Conservation (phyloP, 345 rosid species). For the Citrus reticulata region DNA sequence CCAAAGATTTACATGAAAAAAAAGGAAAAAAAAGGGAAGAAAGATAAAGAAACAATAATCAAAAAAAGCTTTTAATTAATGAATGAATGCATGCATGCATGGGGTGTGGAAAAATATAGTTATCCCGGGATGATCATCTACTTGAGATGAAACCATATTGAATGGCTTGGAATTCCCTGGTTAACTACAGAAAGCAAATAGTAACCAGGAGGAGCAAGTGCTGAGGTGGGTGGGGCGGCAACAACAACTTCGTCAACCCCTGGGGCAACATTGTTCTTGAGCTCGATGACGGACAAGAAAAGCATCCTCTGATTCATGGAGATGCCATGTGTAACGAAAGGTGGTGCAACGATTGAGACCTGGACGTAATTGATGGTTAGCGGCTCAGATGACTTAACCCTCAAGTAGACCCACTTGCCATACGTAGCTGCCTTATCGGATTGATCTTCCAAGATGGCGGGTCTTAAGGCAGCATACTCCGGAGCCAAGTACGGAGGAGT, state of each 20-base stretch:
- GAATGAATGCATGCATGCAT: no score
- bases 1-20: no score
- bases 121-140: constrained; percentile 4
- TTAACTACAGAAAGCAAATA: constrained; percentile 45
- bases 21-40: no score
- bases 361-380: constrained; percentile 9
- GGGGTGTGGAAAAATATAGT: no score
- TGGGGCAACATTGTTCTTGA: background rate
- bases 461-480: constrained; percentile 17
- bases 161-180: constrained; percentile 46
- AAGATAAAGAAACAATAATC: no score
- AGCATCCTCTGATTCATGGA: constrained; percentile 71
- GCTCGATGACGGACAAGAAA: constrained; percentile 21
- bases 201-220: constrained; percentile 62
- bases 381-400: constrained; percentile 4
- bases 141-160: constrained; percentile 54
- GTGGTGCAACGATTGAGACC: constrained; percentile 50
- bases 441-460: constrained; percentile 17
- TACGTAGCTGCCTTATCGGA: constrained; percentile 18
- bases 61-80: no score
- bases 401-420: constrained; percentile 19
- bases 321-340: constrained; percentile 69
- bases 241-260: constrained; percentile 14
- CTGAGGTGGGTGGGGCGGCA: constrained; percentile 41
- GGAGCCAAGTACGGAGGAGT: constrained; percentile 68